Evolutionary conservation across 1,284 basidiomycete species (phyloP).

Genomic region (Ganoderma multipileum): DNA sequence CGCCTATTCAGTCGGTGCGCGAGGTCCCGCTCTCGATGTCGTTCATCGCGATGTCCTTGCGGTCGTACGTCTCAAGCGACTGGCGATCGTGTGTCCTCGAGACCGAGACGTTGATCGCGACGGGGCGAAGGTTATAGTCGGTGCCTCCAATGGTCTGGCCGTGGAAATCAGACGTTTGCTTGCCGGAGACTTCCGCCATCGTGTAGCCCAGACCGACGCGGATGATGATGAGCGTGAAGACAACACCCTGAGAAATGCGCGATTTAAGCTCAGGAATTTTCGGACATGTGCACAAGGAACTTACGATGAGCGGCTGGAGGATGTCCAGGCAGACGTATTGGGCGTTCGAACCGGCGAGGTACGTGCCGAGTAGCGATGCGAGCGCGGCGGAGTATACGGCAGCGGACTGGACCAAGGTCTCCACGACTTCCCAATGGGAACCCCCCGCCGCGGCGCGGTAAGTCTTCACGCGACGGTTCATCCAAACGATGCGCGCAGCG

Average conservation of each 20-base stretch:
- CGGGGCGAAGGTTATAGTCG: constrained; percentile 17
- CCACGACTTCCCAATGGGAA: constrained; percentile 20
- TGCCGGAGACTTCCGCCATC: constrained; percentile 14
- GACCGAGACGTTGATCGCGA: constrained; percentile 23
- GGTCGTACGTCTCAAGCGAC: constrained; percentile 20
- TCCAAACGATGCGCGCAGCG: constrained; percentile 27
- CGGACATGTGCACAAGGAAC: neutral
- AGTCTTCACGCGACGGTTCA: constrained; percentile 22
- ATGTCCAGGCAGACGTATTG: constrained; percentile 23
- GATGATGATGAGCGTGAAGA: constrained; percentile 29
- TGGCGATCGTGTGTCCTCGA: constrained; percentile 14
- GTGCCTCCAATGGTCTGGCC: constrained; percentile 18
- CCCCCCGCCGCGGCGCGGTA: constrained; percentile 8
- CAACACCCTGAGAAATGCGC: constrained; percentile 19
- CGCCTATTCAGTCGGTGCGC: constrained; percentile 2
- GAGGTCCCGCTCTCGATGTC: constrained; percentile 24
- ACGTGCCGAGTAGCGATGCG: constrained; percentile 21
- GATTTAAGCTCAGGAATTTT: neutral
- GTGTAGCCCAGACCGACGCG: constrained; percentile 28
- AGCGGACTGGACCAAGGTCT: constrained; percentile 27
- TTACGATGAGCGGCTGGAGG: constrained; percentile 27
- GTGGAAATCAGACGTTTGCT: constrained; percentile 6
- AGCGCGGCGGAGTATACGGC: constrained; percentile 28
- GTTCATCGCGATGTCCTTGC: constrained; percentile 7
- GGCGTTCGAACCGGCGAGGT: constrained; percentile 23